Base-by-base conservation (phyloP, 768 basidiomycete species). In the Cystofilobasidium ferigula region DNA sequence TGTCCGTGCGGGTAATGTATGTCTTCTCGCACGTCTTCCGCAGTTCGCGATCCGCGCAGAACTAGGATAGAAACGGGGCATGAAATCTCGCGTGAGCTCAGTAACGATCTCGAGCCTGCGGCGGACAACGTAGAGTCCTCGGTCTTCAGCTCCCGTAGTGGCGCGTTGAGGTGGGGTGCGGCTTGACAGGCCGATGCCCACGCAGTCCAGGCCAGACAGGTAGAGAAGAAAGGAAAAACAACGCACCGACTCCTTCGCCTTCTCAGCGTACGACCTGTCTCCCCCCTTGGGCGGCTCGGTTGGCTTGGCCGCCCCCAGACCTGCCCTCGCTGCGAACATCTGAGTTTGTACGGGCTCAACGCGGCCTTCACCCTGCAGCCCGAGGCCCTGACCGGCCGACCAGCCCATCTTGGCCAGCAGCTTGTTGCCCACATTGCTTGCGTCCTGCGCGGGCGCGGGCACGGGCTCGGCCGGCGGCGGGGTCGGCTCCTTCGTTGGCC, bases 401-500 rank as follows among this genome's bases (percentile, higher is more conserved):
- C 67, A 68, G 28, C 67, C 67, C 67, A 68, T 68, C 57, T 68
- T 68, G 34, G 54, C 57, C 0, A 68, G 62, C 61, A 68, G 36
- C 61, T 59, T 58, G 61, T 68, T 62, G 38, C 67, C 67, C 6
- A 63, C 62, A 48, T 68, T 57, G 47, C 16, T 47, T 32, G 56
- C 45, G 32, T 68, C 67, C 13, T 53, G 51, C 7, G 43, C 35
- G 0, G 63, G 57, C 3, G 57, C 54, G 26, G 85, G 71, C 3
- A 83, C 79, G 7, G 83, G 81, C 30, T 54, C 51, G 12, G 84
- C 83, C 1, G 86, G 83, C 0, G 86, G 83, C 1, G 81, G 76
- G 2, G 86, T 78, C 3, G 85, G 82, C 0, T 82, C 78, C 0
- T 69, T 69, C 22, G 83, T 80, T 0, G 85, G 85, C 1, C 83